Evolutionary conservation across 2,329 filamentous ascomycete species (phyloP), one percentile per base, ranked within the genome.

Genomic region (Pseudogymnoascus sp.): DNA sequence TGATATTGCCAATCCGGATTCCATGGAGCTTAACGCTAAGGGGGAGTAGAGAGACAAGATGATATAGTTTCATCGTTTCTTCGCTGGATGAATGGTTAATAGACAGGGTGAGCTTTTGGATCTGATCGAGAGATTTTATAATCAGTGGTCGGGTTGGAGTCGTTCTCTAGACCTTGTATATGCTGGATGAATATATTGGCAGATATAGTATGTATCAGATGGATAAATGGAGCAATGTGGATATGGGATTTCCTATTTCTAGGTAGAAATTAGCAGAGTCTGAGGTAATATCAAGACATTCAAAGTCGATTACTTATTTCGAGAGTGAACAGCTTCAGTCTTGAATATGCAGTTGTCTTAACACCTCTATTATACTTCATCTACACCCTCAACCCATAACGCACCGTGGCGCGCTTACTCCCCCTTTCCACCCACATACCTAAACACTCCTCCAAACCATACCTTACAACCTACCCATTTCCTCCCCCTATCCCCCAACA

Each of bases 381-480:
- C 38, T 8, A 42, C 42, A 31, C 5, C 49, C 14, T 5, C 23
- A 3, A 8, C n/a, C 28, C 5, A 12, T 5, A 56, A 3, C n/a
- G 4, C n/a, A 31, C 21, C 21, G 21, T 23, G 21, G 21, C 21
- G 3, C 21, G 9, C 28, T 56, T 28, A 56, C 3, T 34, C 49
- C 25, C 7, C 25, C 9, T 53, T 62, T 8, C 34, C 16, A 25
- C 34, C 66, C 14, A 8, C 25, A 43, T 65, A 64, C 64, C 74
- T 75, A 68, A 84, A 79, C 62, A 80, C 74, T 11, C 78, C 74
- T 2, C 79, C 81, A 75, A 81, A 81, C 80, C 82, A 84, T 62
- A 82, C 80, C 59, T 71, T 78, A 49, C 80, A 79, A 68, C 73
- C 84, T 68, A 87, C 77, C 86, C 86, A 90, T 65, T 89, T 88